Evolutionary conservation across 108 stramenopile species (phyloP), one percentile per base, ranked within the genome.

Genomic region (Nannochloropsis oceanica): DNA sequence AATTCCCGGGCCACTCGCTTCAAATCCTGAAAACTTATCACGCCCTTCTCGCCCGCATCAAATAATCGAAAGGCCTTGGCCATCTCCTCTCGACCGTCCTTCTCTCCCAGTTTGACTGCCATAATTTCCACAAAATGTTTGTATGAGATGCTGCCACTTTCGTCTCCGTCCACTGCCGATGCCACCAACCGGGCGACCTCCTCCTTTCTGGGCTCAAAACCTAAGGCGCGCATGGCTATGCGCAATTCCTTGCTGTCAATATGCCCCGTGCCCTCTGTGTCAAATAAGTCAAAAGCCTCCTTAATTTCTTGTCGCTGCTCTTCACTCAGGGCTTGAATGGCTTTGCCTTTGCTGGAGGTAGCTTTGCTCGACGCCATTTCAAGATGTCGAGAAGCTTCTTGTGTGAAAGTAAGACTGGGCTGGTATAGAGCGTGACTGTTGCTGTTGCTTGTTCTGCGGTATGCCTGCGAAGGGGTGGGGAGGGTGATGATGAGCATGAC

Each of bases 211-310:
- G 80, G 83, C 87, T 87, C 83, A 44, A 95, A 95, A 50, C 96
- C 96, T 1, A 96, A 89, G 34, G 95, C 95, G 2, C 95, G 87
- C 93, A 96, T 95, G 20, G 95, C 96, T 0, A 94, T 95, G 89
- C 94, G 94, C 14, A 96, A 93, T 87, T 96, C 96, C 85, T 95
- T 94, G 43, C 93, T 93, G 46, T 95, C 95, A 85, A 96, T 96
- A 22, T n/a, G 42, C 25, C 87, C 87, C 22, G 83, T 87, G 79
- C 87, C 87, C 50, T 87, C 87, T 0, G 87, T 89, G 34, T 89
- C 87, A 82, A 89, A 89, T 22, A 89, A 80, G 42, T 87, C 80
- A 80, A 87, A 87, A 12, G 87, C 87, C 42, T 87, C 87, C 84
- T 87, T 87, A 84, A 87, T 81, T 83, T 87, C 87, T 81, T 87